Evolutionary conservation across 228 moss, liverwort and hornwort species (phyloP).

Genomic region (Sphagnum fallax): DNA sequence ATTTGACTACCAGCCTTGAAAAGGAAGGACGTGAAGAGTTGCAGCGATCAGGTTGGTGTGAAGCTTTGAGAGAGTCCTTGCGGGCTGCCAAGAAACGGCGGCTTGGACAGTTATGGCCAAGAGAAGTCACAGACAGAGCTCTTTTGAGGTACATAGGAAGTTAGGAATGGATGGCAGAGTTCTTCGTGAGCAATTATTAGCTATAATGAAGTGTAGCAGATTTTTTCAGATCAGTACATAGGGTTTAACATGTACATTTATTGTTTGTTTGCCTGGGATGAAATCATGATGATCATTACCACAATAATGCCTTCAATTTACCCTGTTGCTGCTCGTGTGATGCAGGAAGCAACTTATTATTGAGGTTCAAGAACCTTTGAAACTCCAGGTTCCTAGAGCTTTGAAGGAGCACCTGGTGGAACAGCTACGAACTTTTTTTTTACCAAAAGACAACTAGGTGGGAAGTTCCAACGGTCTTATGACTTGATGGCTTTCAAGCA

Average conservation of each 20-base stretch:
- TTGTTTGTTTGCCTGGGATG: neutral
- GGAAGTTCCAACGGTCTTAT: too few species aligned
- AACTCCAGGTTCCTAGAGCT: constrained; percentile 59
- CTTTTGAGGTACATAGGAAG: constrained; percentile 34
- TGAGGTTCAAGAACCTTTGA: constrained; percentile 59
- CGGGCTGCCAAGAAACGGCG: constrained; percentile 60
- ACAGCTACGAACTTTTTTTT: constrained; percentile 56
- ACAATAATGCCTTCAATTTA: neutral
- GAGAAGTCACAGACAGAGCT: constrained; percentile 45
- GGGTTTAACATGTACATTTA: neutral
- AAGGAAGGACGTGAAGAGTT: constrained; percentile 59
- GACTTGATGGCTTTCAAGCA: too few species aligned
- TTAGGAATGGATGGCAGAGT: neutral
- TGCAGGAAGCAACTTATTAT: constrained; percentile 66
- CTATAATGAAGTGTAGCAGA: neutral
- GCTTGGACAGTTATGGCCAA: constrained; percentile 18
- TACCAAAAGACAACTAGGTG: constrained; percentile 60
- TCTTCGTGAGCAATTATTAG: neutral
- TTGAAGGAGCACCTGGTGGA: constrained; percentile 73
- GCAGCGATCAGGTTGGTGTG: constrained; percentile 62
- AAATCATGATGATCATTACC: neutral
- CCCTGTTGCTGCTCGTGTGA: neutral
- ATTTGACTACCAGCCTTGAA: constrained; percentile 30
- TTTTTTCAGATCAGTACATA: too few species aligned
- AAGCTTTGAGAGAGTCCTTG: constrained; percentile 60